A percentile compares a stretch with the other conserved stretches of the same genome.
phyloP scores from a whole-genome alignment of 2,329 filamentous ascomycete species.

The Clonostachys solani region DNA sequence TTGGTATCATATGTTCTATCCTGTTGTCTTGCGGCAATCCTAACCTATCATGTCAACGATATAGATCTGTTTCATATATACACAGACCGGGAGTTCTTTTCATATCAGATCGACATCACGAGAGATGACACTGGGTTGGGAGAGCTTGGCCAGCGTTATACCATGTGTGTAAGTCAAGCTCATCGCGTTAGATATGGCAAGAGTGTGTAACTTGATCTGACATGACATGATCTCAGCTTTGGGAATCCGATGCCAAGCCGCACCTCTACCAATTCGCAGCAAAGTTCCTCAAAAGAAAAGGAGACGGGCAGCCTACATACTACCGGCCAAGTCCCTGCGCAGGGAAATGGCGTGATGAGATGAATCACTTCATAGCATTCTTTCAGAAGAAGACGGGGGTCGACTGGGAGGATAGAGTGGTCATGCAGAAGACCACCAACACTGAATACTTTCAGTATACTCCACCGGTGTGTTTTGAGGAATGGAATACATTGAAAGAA shows the following conservation, averaged over 20 bases:
- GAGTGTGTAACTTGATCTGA: not conserved
- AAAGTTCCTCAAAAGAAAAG: constrained; percentile 39
- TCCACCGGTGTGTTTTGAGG: constrained; percentile 34
- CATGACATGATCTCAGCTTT: constrained; percentile 46
- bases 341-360: constrained; percentile 34
- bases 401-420: constrained; percentile 52
- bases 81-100: constrained; percentile 55
- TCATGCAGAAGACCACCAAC: constrained; percentile 19
- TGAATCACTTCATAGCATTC: constrained; percentile 47
- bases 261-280: constrained; percentile 57
- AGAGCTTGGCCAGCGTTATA: constrained; percentile 53
- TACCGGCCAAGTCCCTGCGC: constrained; percentile 31
- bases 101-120: constrained; percentile 58
- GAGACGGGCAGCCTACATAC: constrained; percentile 25
- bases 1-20: not conserved
- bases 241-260: constrained; percentile 58
- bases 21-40: not conserved
- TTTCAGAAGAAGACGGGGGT: constrained; percentile 55
- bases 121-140: constrained; percentile 39
- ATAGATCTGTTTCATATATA: constrained; percentile 62
- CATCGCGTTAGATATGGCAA: not conserved
- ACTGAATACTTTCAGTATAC: constrained; percentile 30
- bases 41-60: not conserved
- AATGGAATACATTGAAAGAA: not conserved
- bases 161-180: constrained; percentile 47